Percentiles rank a stretch among this genome's conserved stretches.
Conservation (phyloP, 495 filamentous ascomycete genomes). For the Talaromyces liani region DNA sequence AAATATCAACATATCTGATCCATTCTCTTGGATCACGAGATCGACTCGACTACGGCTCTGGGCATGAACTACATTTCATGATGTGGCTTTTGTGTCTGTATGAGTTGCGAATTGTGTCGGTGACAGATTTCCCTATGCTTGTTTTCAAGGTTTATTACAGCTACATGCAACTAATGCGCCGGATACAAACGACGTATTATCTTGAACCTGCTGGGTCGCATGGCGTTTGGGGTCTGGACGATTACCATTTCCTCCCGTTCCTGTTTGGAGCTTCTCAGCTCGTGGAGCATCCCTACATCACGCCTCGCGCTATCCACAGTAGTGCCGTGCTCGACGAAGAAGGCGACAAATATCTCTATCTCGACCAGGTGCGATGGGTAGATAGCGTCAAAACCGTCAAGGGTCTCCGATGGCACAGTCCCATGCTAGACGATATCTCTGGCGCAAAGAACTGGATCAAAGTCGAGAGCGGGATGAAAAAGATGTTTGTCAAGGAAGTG, state of each 20-base stretch:
- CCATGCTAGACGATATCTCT: conserved; percentile 97
- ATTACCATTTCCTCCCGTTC: conserved; percentile 95
- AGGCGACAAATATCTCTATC: conserved; percentile 73
- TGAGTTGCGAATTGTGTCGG: conserved; percentile 60
- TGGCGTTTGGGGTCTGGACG: conserved; percentile 94
- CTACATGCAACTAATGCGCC: conserved; percentile 75
- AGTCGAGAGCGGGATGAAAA: conserved; percentile 88
- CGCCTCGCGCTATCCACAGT: conserved; percentile 82
- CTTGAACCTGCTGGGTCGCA: conserved; percentile 94
- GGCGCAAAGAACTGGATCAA: conserved; percentile 88
- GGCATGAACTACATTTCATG: conserved; percentile 93
- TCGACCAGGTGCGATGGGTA: conserved; percentile 87
- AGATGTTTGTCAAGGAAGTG: conserved; percentile 94
- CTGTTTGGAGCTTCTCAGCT: conserved; percentile 93
- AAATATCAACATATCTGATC: conserved; percentile 71
- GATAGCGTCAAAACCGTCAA: conserved; percentile 96
- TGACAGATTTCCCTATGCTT: conserved; percentile 59
- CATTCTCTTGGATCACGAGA: conserved; percentile 78
- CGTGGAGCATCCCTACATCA: conserved; percentile 77
- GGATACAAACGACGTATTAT: conserved; percentile 83
- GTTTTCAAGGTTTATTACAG: conserved; percentile 71
- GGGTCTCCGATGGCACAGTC: conserved; percentile 91
- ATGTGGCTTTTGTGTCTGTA: conserved; percentile 89
- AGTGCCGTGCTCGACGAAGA: conserved; percentile 79
- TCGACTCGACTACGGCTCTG: conserved; percentile 95